Evolutionary conservation across 2,329 filamentous ascomycete species (phyloP).

Genomic region (Camptophora hylomeconis): DNA sequence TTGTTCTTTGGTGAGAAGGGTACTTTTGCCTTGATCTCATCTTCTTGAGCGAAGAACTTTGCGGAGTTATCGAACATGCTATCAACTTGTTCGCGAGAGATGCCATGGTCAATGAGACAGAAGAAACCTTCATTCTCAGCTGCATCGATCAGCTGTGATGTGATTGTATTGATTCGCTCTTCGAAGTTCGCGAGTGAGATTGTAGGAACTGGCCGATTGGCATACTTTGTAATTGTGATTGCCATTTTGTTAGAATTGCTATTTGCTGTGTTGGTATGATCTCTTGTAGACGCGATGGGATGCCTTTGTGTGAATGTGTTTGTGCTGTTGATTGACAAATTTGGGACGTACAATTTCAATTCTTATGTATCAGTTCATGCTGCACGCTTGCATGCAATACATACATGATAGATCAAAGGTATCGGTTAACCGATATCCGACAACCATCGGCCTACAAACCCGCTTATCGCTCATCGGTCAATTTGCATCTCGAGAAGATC

Average conservation of each 20-base stretch:
- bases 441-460: slow-evolving; percentile 1
- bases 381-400: too few relatives aligned
- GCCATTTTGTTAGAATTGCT: slow-evolving; percentile 7
- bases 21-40: slow-evolving; percentile 39
- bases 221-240: slow-evolving; percentile 27
- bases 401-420: not conserved
- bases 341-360: not conserved
- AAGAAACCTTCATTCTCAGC: slow-evolving; percentile 51
- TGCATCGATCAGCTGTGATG: slow-evolving; percentile 37
- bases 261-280: not conserved
- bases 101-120: slow-evolving; percentile 42
- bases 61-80: slow-evolving; percentile 38
- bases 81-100: slow-evolving; percentile 37
- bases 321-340: not conserved
- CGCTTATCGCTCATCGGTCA: slow-evolving; percentile 6
- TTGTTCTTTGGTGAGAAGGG: slow-evolving; percentile 42
- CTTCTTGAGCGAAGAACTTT: slow-evolving; percentile 41
- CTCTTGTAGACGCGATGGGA: not conserved
- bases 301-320: not conserved
- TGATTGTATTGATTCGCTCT: slow-evolving; percentile 40
- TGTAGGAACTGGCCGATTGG: slow-evolving; percentile 32
- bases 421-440: slow-evolving; percentile 5
- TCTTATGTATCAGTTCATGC: not conserved
- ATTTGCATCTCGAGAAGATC: slow-evolving; percentile 12
- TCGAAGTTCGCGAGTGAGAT: slow-evolving; percentile 44